A percentile compares a stretch with the other conserved stretches of the same genome.
Evolutionary conservation across 345 rosid species (phyloP).

Genomic region (Cardamine chenopodiifolia): DNA sequence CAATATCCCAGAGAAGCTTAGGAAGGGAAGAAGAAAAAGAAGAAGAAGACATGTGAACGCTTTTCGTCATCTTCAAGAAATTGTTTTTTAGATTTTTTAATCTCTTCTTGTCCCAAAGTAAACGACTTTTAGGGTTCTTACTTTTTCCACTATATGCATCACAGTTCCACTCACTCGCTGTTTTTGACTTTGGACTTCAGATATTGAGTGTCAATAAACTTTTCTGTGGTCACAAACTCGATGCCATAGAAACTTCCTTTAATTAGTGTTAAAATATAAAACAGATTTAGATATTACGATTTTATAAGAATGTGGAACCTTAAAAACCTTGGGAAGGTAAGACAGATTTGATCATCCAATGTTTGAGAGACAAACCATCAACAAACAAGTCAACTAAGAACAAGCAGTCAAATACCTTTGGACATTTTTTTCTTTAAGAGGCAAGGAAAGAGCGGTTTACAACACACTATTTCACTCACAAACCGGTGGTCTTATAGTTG

Average conservation of each 20-base stretch:
- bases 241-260: not conserved
- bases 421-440: not conserved
- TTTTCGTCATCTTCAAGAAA: constrained; percentile 45
- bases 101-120: not conserved
- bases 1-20: constrained; percentile 5
- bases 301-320: not conserved
- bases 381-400: constrained; percentile 11
- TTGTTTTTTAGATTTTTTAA: not conserved
- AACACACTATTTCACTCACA: not conserved
- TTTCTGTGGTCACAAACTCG: not conserved
- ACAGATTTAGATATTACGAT: not conserved
- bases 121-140: constrained; percentile 6
- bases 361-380: constrained; percentile 9
- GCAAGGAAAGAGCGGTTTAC: not conserved
- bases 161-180: not conserved
- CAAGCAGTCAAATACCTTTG: constrained; percentile 21
- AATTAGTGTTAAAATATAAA: not conserved
- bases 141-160: not conserved
- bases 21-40: constrained; percentile 30
- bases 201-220: not conserved
- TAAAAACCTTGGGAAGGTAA: not conserved
- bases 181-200: constrained; percentile 14
- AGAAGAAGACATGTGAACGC: constrained; percentile 42
- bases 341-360: constrained; percentile 8
- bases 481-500: constrained; percentile 7